Base-by-base conservation (phyloP, 2,329 filamentous ascomycete genomes). In the Cladosporium sp. region DNA sequence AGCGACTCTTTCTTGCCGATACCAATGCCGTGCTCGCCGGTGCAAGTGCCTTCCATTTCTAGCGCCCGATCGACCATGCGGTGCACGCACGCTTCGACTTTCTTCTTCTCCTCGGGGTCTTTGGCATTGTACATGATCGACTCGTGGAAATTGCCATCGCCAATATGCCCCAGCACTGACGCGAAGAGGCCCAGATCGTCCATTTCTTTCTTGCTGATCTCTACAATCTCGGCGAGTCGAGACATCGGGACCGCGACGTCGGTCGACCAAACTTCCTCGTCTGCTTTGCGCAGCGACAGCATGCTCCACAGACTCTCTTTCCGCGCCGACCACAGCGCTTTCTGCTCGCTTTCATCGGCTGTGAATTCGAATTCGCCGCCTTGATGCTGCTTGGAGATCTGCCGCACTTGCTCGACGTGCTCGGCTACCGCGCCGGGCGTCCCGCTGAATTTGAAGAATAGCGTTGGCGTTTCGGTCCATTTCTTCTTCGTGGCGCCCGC, bases 91-190 rank as follows among this genome's bases (percentile, higher is more conserved):
- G 80, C 82, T 71, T 94, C 89, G 1, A 94, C 90, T 65, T 88
- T 89, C 42, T 82, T 86, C 58, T 83, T 83, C 74, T 96, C 89
- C 25, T 80, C 84, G 3, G 84, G 81, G 58, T 92, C 80, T 22
- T 79, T 81, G 25, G 83, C 83, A 74, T 94, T 85, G 72, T 96
- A 97, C 76, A 97, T 88, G 74, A 97, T 94, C 70, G 88, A 90
- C 71, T 92, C 88, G 72, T 97, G 92, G 77, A 97, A 97, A 74
- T 97, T 97, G 38, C 92, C 92, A 70, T 96, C 92, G 12, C 92
- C 92, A 59, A 97, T 88, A 69, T 97, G 92, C 3, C 92, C 92
- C 3, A 97, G 78, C 28, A 96, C 89, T 67, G 88, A 92, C 1
- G 91, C 90, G 71, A 96, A 96, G 1, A 96, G 76, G 0, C 90